phyloP scores from a whole-genome alignment of 2,329 filamentous ascomycete species.

The Zymoseptoria tritici region DNA sequence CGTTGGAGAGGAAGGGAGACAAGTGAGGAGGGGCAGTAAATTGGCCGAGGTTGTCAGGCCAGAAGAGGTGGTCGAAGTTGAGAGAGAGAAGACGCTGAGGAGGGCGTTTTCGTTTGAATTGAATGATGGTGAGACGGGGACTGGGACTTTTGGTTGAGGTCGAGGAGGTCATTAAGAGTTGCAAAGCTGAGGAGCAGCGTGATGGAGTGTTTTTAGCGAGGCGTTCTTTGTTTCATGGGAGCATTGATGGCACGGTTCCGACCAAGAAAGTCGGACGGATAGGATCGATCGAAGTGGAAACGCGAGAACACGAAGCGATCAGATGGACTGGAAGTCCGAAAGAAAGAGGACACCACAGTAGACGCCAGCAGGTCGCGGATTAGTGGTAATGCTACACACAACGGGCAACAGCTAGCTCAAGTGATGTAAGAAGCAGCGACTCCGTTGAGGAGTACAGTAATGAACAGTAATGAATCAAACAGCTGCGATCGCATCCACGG shows the following conservation, averaged over 20 bases:
- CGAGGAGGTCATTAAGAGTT: not conserved
- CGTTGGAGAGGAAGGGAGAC: slow-evolving; percentile 7
- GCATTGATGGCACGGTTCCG: not conserved
- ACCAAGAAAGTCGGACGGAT: not conserved
- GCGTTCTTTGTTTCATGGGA: not conserved
- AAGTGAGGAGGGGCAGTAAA: slow-evolving; percentile 5
- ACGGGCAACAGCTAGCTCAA: not conserved
- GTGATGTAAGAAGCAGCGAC: not conserved
- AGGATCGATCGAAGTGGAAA: not conserved
- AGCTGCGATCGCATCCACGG: not conserved
- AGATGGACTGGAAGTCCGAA: not conserved
- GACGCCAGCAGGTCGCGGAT: not conserved
- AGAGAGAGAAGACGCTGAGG: slow-evolving; percentile 10
- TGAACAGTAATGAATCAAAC: not conserved
- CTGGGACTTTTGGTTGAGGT: not conserved
- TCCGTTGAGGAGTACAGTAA: not conserved
- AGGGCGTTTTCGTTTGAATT: slow-evolving; percentile 21
- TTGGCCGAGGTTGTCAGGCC: slow-evolving; percentile 19
- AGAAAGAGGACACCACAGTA: not conserved
- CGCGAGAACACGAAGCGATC: not conserved
- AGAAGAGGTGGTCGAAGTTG: slow-evolving; percentile 19
- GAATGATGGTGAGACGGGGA: slow-evolving; percentile 6
- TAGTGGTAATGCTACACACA: not conserved
- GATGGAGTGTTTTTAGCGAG: not conserved
- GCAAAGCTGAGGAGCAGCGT: not conserved